A percentile compares a stretch with the other conserved stretches of the same genome.
Conservation (phyloP, 176 grass and related monocot species). For the Oryza glaberrima region DNA sequence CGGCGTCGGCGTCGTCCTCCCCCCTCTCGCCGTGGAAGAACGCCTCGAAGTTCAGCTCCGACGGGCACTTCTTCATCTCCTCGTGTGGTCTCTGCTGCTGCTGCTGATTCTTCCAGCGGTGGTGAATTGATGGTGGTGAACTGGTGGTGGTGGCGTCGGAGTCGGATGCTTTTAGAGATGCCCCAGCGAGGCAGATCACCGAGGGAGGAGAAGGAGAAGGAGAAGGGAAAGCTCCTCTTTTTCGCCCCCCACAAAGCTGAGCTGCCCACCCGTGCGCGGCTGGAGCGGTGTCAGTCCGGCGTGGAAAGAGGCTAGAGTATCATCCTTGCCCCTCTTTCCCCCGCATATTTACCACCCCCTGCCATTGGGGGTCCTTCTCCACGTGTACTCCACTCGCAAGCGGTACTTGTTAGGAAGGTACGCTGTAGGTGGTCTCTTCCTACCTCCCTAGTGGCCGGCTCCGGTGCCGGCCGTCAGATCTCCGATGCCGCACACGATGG, state of each 20-base stretch:
- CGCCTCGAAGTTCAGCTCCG: constrained; percentile 69
- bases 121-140: no score
- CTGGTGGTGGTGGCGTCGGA: constrained; percentile 34
- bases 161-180: constrained; percentile 44
- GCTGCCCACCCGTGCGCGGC: constrained; percentile 32
- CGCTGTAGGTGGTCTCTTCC: no score
- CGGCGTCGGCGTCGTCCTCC: neutral
- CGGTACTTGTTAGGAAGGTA: no score
- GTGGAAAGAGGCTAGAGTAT: constrained; percentile 42
- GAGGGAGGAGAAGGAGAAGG: neutral
- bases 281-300: constrained; percentile 25
- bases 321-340: no score
- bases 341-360: no score
- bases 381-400: no score
- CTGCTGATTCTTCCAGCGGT: neutral
- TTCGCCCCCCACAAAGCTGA: constrained; percentile 12
- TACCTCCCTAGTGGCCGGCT: no score
- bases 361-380: no score
- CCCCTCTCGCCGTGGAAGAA: constrained; percentile 29
- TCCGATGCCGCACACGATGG: no score
- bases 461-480: no score
- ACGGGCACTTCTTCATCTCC: constrained; percentile 81
- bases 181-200: constrained; percentile 9
- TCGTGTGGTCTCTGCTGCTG: no score
- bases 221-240: constrained; percentile 27